Conservation (phyloP, 257 asterid genomes). For the Pogostemon cablin region DNA sequence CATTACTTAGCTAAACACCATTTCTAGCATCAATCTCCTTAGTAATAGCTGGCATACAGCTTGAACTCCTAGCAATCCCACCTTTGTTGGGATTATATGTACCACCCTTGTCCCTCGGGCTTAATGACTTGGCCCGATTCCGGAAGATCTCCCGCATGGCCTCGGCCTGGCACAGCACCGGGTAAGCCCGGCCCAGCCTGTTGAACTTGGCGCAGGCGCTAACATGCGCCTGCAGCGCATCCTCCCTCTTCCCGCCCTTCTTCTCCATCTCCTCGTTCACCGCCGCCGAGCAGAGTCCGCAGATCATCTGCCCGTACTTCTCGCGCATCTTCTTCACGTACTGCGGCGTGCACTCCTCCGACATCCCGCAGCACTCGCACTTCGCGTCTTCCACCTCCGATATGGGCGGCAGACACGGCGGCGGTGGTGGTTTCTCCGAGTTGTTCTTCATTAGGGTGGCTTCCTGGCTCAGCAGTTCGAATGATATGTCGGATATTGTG, state of each 20-base stretch:
- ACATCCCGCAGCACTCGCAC: constrained; percentile 98
- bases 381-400: constrained; percentile 81
- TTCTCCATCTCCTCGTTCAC: constrained; percentile 87
- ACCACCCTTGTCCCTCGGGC: constrained; percentile 58
- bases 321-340: constrained; percentile 60
- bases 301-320: constrained; percentile 66
- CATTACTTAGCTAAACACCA: neutral
- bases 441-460: constrained; percentile 28
- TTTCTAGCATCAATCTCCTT: constrained; percentile 40
- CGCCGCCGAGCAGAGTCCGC: constrained; percentile 90
- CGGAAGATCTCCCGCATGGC: constrained; percentile 78
- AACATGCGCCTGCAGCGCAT: constrained; percentile 71
- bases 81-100: constrained; percentile 34
- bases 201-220: constrained; percentile 76
- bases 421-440: constrained; percentile 6
- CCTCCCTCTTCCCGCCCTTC: constrained; percentile 67
- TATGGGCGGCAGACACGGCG: constrained; percentile 43
- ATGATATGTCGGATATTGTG: constrained; percentile 77
- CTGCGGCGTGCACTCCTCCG: constrained; percentile 78
- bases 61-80: constrained; percentile 70
- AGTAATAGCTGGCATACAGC: constrained; percentile 74
- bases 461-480: constrained; percentile 51
- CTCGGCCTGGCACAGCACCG: constrained; percentile 81
- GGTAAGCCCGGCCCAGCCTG: constrained; percentile 71
- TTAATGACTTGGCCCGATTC: constrained; percentile 63